These are phyloP conservation scores for Globisporangium megalacanthum DNA, from an alignment of 352 stramenopile genomes.

Conservation along the genomic window DNA sequence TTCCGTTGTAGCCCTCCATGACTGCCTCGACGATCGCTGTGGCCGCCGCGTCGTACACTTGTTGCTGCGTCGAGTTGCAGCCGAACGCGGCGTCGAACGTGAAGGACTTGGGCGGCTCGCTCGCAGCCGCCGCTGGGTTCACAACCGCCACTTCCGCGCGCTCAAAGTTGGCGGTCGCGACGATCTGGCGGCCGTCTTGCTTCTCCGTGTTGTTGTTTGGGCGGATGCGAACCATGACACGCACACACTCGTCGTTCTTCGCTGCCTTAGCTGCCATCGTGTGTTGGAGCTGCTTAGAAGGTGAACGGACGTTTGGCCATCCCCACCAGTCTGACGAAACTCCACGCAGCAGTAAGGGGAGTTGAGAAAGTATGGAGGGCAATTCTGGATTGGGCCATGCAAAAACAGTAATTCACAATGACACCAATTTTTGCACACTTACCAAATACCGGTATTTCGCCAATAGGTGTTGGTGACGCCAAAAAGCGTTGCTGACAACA, in stretches of 20 bases:
- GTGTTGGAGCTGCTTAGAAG: too few relatives aligned
- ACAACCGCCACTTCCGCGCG: constrained; percentile 85
- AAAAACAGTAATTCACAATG: too few relatives aligned
- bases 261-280: constrained; percentile 33
- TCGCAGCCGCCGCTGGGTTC: constrained; percentile 66
- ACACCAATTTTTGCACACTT: too few relatives aligned
- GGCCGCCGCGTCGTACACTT: constrained; percentile 90
- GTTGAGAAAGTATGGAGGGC: too few relatives aligned
- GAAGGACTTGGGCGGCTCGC: constrained; percentile 92
- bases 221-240: constrained; percentile 95
- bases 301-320: too few relatives aligned
- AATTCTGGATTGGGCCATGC: too few relatives aligned
- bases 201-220: constrained; percentile 94
- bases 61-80: constrained; percentile 88
- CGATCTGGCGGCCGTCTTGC: constrained; percentile 85
- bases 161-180: constrained; percentile 87
- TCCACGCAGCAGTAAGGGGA: too few relatives aligned
- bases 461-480: too few relatives aligned
- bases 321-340: too few relatives aligned
- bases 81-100: constrained; percentile 97
- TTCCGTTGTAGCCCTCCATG: constrained; percentile 85
- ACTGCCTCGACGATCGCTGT: constrained; percentile 90
- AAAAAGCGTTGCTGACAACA: too few relatives aligned
- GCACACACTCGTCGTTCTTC: constrained; percentile 91
- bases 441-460: too few relatives aligned